phyloP scores from a whole-genome alignment of 164 flowering plant species.

The Vitis vinifera region ASM3070453v1 NC_081817.1:3370001-3370500 shows the following conservation, averaged over 20 bases:
- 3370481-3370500: conserved; percentile 30
- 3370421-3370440: conserved; percentile 27
- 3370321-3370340: conserved; percentile 45
- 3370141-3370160: conserved; percentile 35
- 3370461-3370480: conserved; percentile 69
- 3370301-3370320: conserved; percentile 49
- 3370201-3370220: conserved; percentile 68
- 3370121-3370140: neutral
- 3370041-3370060: neutral
- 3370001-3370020: too few species aligned
- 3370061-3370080: too few species aligned
- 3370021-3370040: neutral
- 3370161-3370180: conserved; percentile 67
- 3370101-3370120: neutral
- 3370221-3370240: conserved; percentile 91
- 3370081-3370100: too few species aligned
- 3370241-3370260: conserved; percentile 79
- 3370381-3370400: conserved; percentile 58
- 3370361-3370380: conserved; percentile 76
- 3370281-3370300: conserved; percentile 92
- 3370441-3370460: conserved; percentile 84
- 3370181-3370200: conserved; percentile 69
- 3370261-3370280: conserved; percentile 64
- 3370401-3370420: conserved; percentile 43
- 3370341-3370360: conserved; percentile 58